Evolutionary conservation across 108 stramenopile species (phyloP), one percentile per base, ranked within the genome.

Genomic region (Pseudonitzschia pungens): DNA sequence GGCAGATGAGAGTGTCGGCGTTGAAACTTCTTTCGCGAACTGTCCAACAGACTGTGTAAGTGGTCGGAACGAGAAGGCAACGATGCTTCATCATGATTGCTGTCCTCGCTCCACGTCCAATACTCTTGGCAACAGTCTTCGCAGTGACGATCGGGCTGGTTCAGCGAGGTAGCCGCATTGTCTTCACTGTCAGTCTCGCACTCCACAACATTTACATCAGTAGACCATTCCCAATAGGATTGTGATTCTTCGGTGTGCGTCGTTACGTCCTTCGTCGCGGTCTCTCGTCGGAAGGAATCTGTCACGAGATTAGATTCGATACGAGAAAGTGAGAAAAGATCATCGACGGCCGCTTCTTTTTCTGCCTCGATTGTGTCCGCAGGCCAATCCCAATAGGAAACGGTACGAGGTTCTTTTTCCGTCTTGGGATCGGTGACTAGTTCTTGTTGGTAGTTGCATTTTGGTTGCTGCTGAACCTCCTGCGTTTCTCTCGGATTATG

Each of bases 271-370:
- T n/a, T 51, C 50, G 16, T 51, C 9, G 4, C 50, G 16, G 10
- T 10, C 10, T 51, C 50, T 51, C 50, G 4, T 51, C 50, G 50
- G 50, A 51, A 3, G 50, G 50, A 3, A 51, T 51, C 50, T 3
- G 50, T 3, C 16, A 51, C n/a, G 22, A 59, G 24, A 59, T 59
- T 59, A 4, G 58, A 4, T 59, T 59, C 58, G 58, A 59, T 7
- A 59, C 58, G 31, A 59, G 58, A 59, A 59, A 59, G 58, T 59
- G 31, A 28, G 58, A 59, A 59, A 1, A 51, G 50, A 51, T 51
- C 50, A 9, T 51, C 50, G n/a, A 51, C n/a, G 16, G 50, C 50
- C 3, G 50, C 50, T 3, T n/a, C 20, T 51, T 51, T 9, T 51
- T 51, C 50, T 9, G 4, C 50, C 50, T 51, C 50, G 7, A 2